These are phyloP conservation scores for Sporothrix mexicana DNA, from an alignment of 2,329 filamentous ascomycete species.

Conservation along the genomic window DNA sequence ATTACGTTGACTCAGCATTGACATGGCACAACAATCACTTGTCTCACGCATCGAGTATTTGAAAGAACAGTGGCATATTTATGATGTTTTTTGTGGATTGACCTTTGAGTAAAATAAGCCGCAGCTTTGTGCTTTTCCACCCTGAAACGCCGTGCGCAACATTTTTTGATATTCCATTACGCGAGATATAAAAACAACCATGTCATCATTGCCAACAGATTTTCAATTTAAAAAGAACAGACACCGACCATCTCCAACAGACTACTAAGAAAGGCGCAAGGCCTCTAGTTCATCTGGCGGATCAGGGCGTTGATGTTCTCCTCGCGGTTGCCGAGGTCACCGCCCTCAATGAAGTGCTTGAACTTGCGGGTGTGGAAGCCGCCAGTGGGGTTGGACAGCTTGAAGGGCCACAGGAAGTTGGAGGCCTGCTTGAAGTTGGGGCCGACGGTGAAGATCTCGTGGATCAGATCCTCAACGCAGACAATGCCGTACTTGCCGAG, in stretches of 20 bases:
- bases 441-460: constrained; percentile 98
- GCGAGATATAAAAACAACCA: constrained; percentile 38
- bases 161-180: constrained; percentile 35
- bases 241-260: constrained; percentile 36
- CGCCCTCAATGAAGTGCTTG: constrained; percentile 98
- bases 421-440: constrained; percentile 99
- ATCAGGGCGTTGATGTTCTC: constrained; percentile 96
- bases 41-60: background rate
- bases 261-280: constrained; percentile 38
- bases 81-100: constrained; percentile 28
- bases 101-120: constrained; percentile 27
- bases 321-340: constrained; percentile 98
- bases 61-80: constrained; percentile 26
- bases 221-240: constrained; percentile 6
- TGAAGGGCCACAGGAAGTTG: constrained; percentile 99
- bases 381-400: constrained; percentile 97
- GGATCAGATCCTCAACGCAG: constrained; percentile 98
- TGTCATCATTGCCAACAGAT: constrained; percentile 38
- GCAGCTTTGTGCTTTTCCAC: constrained; percentile 31
- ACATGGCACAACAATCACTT: background rate
- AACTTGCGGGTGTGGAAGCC: constrained; percentile 97
- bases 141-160: constrained; percentile 48
- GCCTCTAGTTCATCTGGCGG: constrained; percentile 94
- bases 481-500: constrained; percentile 99
- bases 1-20: background rate